Base-by-base conservation (phyloP, 257 asterid genomes). In the Vinca minor region DNA sequence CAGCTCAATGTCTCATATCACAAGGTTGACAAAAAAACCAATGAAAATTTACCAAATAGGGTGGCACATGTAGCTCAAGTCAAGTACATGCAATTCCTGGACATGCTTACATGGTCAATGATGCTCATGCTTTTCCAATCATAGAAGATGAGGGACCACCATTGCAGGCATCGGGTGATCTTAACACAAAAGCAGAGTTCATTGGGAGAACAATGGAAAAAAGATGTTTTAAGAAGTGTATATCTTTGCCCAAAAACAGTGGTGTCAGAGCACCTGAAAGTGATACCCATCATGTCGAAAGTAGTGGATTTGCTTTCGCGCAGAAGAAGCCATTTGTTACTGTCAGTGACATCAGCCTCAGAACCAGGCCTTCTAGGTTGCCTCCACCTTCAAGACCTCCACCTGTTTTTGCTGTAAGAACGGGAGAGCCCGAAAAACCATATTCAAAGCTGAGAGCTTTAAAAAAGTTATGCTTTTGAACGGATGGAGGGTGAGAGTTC, bases 311-410 rank as follows among this genome's bases (percentile, higher is more conserved):
- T 36, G 70, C 71, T 75, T 73, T 79, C 50, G 46, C 64, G 2
- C 48, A 41, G 77, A 71, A 38, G 60, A 79, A 74, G 74, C 88
- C 96, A 59, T 85, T 84, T 76, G 65, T 88, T 48, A 78, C 86
- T 34, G 82, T 91, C 31, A 78, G 83, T 65, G 92, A 88, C 69
- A 80, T 91, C 80, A 86, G 83, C 73, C 89, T 91, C 66, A 83
- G 76, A 69, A 91, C 98, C 59, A 83, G 76, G 73, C 98, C 96
- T 60, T 88, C 95, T 65, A 71, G 64, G 48, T 69, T 91, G 79
- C 95, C 98, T 12, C 95, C 96, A 62, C 98, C 98, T 72, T 79
- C 96, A 61, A 89, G 98, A 73, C 91, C 93, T 31, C 96, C 96
- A 9, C 96, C 98, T 55, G 79, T 69, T 45, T 80, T 81, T 62